These are phyloP conservation scores for Lentinula lateritia DNA, from an alignment of 768 basidiomycete genomes.

Conservation along the genomic window DNA sequence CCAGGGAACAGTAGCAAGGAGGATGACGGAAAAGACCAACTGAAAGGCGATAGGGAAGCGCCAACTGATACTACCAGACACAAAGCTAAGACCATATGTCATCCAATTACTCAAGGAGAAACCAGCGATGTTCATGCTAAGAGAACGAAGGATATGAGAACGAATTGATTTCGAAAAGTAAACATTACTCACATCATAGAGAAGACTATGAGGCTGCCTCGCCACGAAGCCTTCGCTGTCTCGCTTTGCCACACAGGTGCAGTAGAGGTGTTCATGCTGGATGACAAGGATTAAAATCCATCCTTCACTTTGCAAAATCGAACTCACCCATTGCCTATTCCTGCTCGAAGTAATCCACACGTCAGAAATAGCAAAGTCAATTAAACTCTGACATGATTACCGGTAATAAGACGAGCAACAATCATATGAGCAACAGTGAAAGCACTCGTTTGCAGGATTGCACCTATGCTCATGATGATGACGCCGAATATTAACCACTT, in stretches of 20 bases:
- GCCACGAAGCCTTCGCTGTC: slow-evolving; percentile 40
- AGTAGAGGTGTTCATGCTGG: slow-evolving; percentile 41
- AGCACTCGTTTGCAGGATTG: slow-evolving; percentile 41
- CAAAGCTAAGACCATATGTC: slow-evolving; percentile 46
- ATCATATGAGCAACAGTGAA: slow-evolving; percentile 43
- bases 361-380: no score
- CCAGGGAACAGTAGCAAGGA: slow-evolving; percentile 42
- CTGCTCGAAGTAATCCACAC: slow-evolving; percentile 14
- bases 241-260: slow-evolving; percentile 51
- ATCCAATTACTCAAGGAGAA: slow-evolving; percentile 50
- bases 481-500: slow-evolving; percentile 17
- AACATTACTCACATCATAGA: slow-evolving; percentile 38
- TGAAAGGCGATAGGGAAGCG: slow-evolving; percentile 49
- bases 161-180: no score
- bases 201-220: slow-evolving; percentile 44
- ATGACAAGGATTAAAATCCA: not conserved
- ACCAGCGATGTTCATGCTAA: slow-evolving; percentile 45
- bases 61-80: slow-evolving; percentile 38
- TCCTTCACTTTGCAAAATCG: not conserved
- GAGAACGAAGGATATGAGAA: not conserved
- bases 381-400: slow-evolving; percentile 13
- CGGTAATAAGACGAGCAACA: slow-evolving; percentile 41
- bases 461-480: slow-evolving; percentile 47
- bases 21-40: slow-evolving; percentile 37
- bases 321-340: slow-evolving; percentile 39